Evolutionary conservation across 305 asterid genomes (phyloP).

Genomic region (Vinca major): DNA sequence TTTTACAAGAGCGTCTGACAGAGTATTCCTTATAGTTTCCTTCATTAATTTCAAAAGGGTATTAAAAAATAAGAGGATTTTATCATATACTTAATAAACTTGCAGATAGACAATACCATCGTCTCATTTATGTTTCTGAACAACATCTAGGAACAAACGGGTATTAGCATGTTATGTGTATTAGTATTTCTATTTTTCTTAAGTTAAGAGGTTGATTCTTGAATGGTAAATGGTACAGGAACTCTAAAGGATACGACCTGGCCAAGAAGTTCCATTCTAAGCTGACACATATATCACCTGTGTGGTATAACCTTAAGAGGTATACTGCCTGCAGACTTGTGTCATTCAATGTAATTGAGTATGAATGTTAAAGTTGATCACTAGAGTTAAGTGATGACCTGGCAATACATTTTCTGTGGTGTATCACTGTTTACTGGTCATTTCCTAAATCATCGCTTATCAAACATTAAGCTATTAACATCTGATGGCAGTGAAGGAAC

Average conservation of each 20-base stretch:
- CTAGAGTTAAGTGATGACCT: neutral
- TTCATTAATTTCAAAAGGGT: neutral
- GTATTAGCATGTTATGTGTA: too few relatives aligned
- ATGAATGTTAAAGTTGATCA: neutral
- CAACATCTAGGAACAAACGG: neutral
- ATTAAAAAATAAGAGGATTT: neutral
- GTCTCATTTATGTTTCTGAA: neutral
- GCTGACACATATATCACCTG: slow-evolving; percentile 87
- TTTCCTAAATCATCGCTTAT: neutral
- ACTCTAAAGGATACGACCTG: slow-evolving; percentile 76
- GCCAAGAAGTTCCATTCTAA: slow-evolving; percentile 75
- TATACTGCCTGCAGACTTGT: slow-evolving; percentile 18
- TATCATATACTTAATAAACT: neutral
- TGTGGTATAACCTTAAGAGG: slow-evolving; percentile 94
- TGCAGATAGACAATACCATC: neutral
- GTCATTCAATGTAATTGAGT: neutral
- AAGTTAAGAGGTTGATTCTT: neutral
- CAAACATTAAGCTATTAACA: neutral
- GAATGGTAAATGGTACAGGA: slow-evolving; percentile 46
- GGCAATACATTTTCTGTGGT: slow-evolving; percentile 1
- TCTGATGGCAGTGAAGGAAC: slow-evolving; percentile 60
- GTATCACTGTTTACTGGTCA: neutral
- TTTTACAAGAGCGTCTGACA: neutral
- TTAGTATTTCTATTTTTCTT: neutral
- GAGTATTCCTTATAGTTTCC: neutral